phyloP scores from a whole-genome alignment of 2,329 filamentous ascomycete species.

The Aspergillus aculeatus region DNA sequence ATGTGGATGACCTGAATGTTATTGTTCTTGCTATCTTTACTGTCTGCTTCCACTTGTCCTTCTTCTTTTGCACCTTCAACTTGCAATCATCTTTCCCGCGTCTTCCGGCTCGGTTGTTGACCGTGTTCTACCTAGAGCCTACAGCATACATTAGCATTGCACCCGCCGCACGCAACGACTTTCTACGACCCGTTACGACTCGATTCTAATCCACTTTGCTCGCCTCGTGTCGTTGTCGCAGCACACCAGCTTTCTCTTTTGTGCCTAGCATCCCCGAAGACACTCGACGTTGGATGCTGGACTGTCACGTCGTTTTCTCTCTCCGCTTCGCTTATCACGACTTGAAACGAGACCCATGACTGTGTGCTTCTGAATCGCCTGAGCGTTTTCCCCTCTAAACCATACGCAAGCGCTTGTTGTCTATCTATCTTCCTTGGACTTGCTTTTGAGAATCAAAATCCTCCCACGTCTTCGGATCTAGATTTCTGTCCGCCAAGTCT shows the following conservation, averaged over 20 bases:
- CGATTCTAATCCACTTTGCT: slow-evolving; percentile 20
- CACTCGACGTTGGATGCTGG: slow-evolving; percentile 21
- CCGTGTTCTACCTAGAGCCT: slow-evolving; percentile 1
- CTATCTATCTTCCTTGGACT: slow-evolving; percentile 12
- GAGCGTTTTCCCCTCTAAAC: slow-evolving; percentile 22
- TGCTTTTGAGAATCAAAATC: slow-evolving; percentile 15
- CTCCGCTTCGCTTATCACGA: slow-evolving; percentile 37
- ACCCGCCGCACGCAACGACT: slow-evolving; percentile 21
- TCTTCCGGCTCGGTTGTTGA: slow-evolving; percentile 3
- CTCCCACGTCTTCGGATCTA: slow-evolving; percentile 24
- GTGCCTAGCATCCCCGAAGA: slow-evolving; percentile 2
- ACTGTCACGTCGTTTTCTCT: slow-evolving; percentile 26
- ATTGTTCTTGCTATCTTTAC: slow-evolving; percentile 1
- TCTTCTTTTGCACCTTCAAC: slow-evolving; percentile 14
- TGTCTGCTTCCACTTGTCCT: slow-evolving; percentile 12
- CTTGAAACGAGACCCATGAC: slow-evolving; percentile 46
- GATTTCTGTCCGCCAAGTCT: slow-evolving; percentile 19
- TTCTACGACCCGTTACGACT: slow-evolving; percentile 33
- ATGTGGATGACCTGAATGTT: slow-evolving; percentile 22
- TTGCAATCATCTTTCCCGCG: slow-evolving; percentile 6
- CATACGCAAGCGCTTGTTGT: slow-evolving; percentile 19
- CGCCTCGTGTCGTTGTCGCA: slow-evolving; percentile 13
- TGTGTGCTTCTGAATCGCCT: slow-evolving; percentile 30
- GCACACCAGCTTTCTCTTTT: slow-evolving; percentile 13
- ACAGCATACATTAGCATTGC: slow-evolving; percentile 4